These are phyloP conservation scores for Zymoseptoria passerinii DNA, from an alignment of 2,329 filamentous ascomycete species.

Conservation along the genomic window DNA sequence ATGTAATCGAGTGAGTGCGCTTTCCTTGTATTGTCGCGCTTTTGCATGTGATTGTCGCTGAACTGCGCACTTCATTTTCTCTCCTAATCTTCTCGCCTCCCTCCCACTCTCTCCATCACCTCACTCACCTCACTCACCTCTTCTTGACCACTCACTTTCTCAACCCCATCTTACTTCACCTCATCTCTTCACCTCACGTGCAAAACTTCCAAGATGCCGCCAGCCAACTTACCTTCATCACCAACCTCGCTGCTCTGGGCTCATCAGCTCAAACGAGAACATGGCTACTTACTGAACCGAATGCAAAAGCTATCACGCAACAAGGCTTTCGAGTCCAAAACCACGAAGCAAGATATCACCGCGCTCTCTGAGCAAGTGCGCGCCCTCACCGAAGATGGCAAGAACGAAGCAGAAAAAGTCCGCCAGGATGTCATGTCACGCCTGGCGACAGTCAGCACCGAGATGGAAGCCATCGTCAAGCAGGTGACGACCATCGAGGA, in stretches of 20 bases:
- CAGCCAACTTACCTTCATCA: conserved; percentile 15
- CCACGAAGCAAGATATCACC: conserved; percentile 5
- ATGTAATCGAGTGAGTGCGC: not conserved
- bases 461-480: conserved; percentile 11
- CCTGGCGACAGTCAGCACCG: conserved; percentile 6
- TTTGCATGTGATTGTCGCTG: not conserved
- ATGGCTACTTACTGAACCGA: conserved; percentile 29
- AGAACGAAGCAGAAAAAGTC: conserved; percentile 5
- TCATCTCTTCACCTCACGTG: not conserved
- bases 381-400: conserved; percentile 2
- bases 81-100: not conserved
- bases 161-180: too few species aligned
- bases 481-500: conserved; percentile 14
- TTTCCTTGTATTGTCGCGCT: not conserved
- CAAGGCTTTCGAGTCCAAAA: conserved; percentile 2
- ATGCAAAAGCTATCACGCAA: conserved; percentile 25
- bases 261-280: conserved; percentile 33
- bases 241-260: conserved; percentile 33
- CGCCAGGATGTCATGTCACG: conserved; percentile 9
- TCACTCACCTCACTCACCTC: not conserved
- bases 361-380: conserved; percentile 14
- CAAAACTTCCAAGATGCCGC: not conserved
- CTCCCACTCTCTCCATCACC: too few species aligned
- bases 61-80: not conserved
- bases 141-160: too few species aligned